phyloP scores from a whole-genome alignment of 2,329 filamentous ascomycete genomes.

The Fusarium udum region DNA sequence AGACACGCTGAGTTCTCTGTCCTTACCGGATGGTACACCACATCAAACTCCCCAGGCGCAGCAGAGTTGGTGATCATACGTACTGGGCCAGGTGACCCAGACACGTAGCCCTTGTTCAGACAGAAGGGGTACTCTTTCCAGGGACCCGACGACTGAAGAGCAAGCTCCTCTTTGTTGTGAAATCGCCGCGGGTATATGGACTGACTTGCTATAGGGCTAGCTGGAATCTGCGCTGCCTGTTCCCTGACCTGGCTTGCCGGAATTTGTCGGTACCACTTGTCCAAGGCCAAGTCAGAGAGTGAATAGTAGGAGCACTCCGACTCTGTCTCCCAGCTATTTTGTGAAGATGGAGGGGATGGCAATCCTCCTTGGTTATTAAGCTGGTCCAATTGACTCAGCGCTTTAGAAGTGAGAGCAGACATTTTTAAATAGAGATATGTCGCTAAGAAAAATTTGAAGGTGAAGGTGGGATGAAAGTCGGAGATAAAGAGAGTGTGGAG shows the following conservation, averaged over 20 bases:
- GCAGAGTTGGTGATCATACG: slow-evolving; percentile 5
- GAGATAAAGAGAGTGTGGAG: too few relatives aligned
- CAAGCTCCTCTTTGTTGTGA: slow-evolving; percentile 2
- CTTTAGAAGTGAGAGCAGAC: not conserved
- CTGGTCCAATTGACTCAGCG: not conserved
- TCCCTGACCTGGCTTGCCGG: slow-evolving; percentile 10
- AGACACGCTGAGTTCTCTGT: not conserved
- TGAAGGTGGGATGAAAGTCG: not conserved
- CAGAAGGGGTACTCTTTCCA: slow-evolving; percentile 20
- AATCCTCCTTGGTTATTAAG: not conserved
- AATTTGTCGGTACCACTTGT: slow-evolving; percentile 12
- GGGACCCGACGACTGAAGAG: not conserved
- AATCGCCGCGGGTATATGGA: not conserved
- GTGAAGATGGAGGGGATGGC: not conserved
- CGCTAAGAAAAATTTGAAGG: too few relatives aligned
- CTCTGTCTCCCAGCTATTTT: not conserved
- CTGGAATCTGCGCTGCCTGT: slow-evolving; percentile 8
- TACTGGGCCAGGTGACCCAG: slow-evolving; percentile 10
- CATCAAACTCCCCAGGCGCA: not conserved
- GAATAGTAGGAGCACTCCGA: slow-evolving; percentile 26
- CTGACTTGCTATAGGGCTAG: not conserved
- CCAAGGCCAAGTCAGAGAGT: not conserved
- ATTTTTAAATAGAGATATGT: not conserved
- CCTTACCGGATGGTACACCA: slow-evolving; percentile 1
- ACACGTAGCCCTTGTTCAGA: slow-evolving; percentile 3